Conservation (phyloP, 2,329 filamentous ascomycete species). For the Aspergillus floridensis region DNA sequence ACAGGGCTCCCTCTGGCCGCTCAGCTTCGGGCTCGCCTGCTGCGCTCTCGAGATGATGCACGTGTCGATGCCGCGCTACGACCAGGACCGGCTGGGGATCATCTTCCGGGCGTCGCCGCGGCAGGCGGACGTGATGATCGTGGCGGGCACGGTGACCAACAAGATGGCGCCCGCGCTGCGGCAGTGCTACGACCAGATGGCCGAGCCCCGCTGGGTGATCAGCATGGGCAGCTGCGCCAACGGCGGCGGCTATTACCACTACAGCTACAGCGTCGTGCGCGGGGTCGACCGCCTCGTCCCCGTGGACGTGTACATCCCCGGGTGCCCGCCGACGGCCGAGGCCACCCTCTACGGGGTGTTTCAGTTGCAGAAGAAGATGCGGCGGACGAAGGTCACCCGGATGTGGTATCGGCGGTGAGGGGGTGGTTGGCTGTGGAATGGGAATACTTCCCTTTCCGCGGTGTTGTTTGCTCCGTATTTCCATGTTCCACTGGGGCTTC, state of each 20-base stretch:
- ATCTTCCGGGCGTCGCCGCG: constrained; percentile 87
- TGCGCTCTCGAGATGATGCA: constrained; percentile 94
- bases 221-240: constrained; percentile 85
- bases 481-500: no score
- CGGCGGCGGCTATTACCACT: constrained; percentile 83
- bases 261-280: constrained; percentile 74
- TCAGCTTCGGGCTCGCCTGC: constrained; percentile 86
- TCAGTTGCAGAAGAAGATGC: constrained; percentile 74
- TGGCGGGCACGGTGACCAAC: constrained; percentile 86
- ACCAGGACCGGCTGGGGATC: constrained; percentile 82
- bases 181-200: constrained; percentile 94
- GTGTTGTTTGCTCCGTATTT: no score
- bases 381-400: constrained; percentile 48
- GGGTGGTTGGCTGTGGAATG: neutral
- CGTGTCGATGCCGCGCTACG: constrained; percentile 80
- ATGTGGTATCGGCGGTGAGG: constrained; percentile 49
- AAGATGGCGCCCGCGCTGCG: constrained; percentile 90
- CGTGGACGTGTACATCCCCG: constrained; percentile 77
- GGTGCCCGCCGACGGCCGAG: constrained; percentile 59
- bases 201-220: constrained; percentile 82
- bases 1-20: constrained; percentile 81
- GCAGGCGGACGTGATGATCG: constrained; percentile 88
- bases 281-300: constrained; percentile 75
- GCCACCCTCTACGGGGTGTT: constrained; percentile 63
- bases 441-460: no score